phyloP scores from a whole-genome alignment of 2,329 filamentous ascomycete species.

The Phialophora macrospora region DNA sequence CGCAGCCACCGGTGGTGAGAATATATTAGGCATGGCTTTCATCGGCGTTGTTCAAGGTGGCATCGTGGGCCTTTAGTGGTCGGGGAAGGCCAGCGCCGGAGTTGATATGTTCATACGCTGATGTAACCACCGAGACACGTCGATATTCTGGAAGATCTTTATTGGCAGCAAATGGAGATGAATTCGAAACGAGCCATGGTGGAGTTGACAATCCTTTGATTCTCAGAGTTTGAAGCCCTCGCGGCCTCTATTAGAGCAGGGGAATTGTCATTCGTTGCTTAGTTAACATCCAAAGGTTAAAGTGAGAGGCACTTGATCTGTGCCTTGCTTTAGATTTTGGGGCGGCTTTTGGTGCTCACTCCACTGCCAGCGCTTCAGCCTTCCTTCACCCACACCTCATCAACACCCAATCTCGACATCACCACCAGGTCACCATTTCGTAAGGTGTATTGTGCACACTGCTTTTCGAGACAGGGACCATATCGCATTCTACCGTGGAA shows the following conservation, averaged over 20 bases:
- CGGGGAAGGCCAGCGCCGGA: background rate
- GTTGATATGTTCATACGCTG: background rate
- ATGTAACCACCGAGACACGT: background rate
- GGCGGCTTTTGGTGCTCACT: conserved; percentile 10
- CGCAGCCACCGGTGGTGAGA: conserved; percentile 12
- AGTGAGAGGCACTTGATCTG: conserved; percentile 5
- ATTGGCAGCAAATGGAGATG: background rate
- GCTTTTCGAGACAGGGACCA: background rate
- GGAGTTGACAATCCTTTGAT: too few species aligned
- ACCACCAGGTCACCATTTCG: conserved; percentile 7
- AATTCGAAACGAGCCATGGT: background rate
- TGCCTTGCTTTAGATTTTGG: conserved; percentile 11
- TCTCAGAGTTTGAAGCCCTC: too few species aligned
- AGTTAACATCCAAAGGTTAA: background rate
- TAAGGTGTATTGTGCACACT: background rate
- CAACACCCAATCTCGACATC: conserved; percentile 3
- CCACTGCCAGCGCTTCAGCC: conserved; percentile 19
- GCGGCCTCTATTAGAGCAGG: conserved; percentile 4
- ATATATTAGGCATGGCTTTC: conserved; percentile 15
- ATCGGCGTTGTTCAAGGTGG: background rate
- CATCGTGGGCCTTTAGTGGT: background rate
- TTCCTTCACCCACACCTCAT: conserved; percentile 14
- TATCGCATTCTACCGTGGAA: background rate
- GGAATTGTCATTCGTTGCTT: conserved; percentile 8
- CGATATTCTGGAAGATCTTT: background rate